These are phyloP conservation scores for Plasmodium gonderi DNA, from an alignment of 169 alveolate genomes.

Conservation along the genomic window DNA sequence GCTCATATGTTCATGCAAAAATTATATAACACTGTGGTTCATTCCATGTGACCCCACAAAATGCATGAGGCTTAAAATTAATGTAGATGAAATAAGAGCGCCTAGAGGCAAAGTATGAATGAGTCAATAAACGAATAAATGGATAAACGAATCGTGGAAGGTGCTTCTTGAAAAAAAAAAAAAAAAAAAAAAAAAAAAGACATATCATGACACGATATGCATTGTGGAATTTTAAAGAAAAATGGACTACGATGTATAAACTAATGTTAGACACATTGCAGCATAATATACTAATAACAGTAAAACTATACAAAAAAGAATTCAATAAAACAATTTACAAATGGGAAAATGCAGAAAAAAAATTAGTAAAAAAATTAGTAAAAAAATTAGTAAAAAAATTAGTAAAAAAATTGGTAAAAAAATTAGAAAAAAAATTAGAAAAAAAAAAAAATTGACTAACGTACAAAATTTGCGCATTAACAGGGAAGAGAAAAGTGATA, in stretches of 20 bases:
- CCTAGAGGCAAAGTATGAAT: too few relatives aligned
- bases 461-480: not conserved
- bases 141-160: not conserved
- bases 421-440: not conserved
- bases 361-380: not conserved
- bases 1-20: too few relatives aligned
- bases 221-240: constrained; percentile 1
- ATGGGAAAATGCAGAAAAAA: not conserved
- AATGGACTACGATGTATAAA: not conserved
- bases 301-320: not conserved
- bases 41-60: too few relatives aligned
- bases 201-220: not conserved
- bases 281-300: not conserved
- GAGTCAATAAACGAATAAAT: too few relatives aligned
- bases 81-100: too few relatives aligned
- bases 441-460: not conserved
- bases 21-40: too few relatives aligned
- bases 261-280: not conserved
- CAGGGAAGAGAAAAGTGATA: not conserved
- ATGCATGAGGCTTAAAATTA: too few relatives aligned
- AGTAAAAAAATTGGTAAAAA: not conserved
- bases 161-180: not conserved
- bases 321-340: not conserved
- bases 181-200: not conserved
- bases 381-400: not conserved